Percentiles rank a stretch among this genome's conserved stretches.
Evolutionary conservation across 2,329 filamentous ascomycete genomes (phyloP).

Genomic region (Biscogniauxia mediterranea): DNA sequence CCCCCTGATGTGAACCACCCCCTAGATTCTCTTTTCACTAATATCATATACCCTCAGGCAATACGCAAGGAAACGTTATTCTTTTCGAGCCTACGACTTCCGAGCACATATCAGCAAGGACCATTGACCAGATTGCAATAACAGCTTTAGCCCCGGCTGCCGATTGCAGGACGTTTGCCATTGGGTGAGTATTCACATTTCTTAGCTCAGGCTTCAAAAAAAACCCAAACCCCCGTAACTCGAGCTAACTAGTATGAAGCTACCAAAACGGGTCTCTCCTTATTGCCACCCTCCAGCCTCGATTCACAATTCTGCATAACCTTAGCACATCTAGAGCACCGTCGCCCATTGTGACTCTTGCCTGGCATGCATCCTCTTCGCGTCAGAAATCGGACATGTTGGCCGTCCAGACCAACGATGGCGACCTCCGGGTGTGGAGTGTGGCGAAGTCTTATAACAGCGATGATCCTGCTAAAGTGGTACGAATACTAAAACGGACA

Average conservation of each 20-base stretch:
- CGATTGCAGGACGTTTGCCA: conserved; percentile 92
- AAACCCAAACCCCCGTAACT: background rate
- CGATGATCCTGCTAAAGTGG: conserved; percentile 79
- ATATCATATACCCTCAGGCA: conserved; percentile 56
- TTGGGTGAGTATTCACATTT: conserved; percentile 65
- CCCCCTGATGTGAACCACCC: background rate
- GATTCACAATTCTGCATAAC: conserved; percentile 92
- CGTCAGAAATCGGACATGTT: conserved; percentile 98
- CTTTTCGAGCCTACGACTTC: conserved; percentile 91
- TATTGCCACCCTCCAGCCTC: conserved; percentile 83
- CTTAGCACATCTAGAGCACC: conserved; percentile 80
- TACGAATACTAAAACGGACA: conserved; percentile 78
- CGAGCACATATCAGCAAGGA: conserved; percentile 87
- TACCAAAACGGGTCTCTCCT: conserved; percentile 95
- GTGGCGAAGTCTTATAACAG: conserved; percentile 75
- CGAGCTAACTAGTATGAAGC: conserved; percentile 43
- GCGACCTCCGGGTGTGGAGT: conserved; percentile 94
- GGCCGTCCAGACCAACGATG: conserved; percentile 86
- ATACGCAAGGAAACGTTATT: conserved; percentile 88
- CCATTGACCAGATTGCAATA: conserved; percentile 87
- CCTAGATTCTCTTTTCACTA: background rate
- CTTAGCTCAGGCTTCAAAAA: conserved; percentile 3
- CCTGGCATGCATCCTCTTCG: conserved; percentile 95
- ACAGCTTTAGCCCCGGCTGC: conserved; percentile 87
- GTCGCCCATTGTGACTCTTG: conserved; percentile 80